Evolutionary conservation across 2,329 filamentous ascomycete species (phyloP), one percentile per base, ranked within the genome.

Genomic region (Graphium sp.): DNA sequence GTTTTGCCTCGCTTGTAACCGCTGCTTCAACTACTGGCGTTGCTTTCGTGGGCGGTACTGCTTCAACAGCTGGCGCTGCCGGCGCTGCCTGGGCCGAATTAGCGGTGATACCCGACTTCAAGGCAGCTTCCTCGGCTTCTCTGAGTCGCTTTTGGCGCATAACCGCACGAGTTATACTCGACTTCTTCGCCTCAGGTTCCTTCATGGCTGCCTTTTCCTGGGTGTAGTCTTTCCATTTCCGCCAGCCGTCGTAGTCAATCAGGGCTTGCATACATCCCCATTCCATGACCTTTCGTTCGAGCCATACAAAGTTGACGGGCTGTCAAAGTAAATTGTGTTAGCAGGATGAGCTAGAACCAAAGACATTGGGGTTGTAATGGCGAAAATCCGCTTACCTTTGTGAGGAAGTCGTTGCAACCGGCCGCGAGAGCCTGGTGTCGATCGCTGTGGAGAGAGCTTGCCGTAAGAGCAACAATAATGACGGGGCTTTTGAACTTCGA

Each of bases 201-300:
- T 56, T 59, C 12, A 40, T 44, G 4, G 53, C 48, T 17, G 59
- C 58, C 13, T 52, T 46, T 14, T 28, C 31, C 17, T 61, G 56
- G 7, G 58, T 60, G 45, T 81, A 87, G 43, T 89, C 81, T 50
- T 93, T 93, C 89, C 89, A 98, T 51, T 83, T 83, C 31, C 85
- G 72, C 89, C 89, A 98, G 35, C 89, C 89, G 48, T 95, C 87
- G 48, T 89, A 95, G 56, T 98, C 89, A 44, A 98, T 95, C 15
- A 98, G 66, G 7, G 89, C 89, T 58, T 95, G 89, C 89, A 98
- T 98, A 58, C 89, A 95, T 32, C 89, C 89, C 89, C 89, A 98
- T 61, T 98, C 89, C 56, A 91, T 94, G 41, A 95, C 85, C 52
- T 98, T 98, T 33, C 87, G 74, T 50, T 94, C 83, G 16, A 98